phyloP scores from a whole-genome alignment of 768 basidiomycete genomes.

The Rickenella mellea region DNA sequence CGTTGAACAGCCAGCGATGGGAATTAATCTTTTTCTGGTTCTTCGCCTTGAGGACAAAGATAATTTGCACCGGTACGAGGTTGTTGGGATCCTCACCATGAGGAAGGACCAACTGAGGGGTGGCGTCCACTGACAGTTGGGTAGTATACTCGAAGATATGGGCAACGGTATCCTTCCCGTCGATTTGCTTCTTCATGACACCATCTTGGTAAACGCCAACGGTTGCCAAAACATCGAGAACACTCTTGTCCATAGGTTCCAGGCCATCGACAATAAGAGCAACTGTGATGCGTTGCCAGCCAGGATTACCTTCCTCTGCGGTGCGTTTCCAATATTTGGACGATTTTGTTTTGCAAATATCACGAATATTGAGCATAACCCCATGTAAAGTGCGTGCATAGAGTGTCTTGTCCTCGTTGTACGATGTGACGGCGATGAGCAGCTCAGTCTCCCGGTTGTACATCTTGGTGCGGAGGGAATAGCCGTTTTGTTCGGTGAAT shows the following conservation, averaged over 20 bases:
- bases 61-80: conserved; percentile 86
- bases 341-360: conserved; percentile 94
- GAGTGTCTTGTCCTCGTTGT: conserved; percentile 89
- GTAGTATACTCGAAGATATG: conserved; percentile 99
- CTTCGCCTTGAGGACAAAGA: conserved; percentile 85
- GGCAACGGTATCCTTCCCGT: conserved; percentile 82
- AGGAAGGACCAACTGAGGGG: conserved; percentile 85
- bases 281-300: conserved; percentile 88
- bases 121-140: conserved; percentile 85
- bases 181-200: conserved; percentile 87
- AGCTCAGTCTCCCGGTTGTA: conserved; percentile 90
- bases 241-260: conserved; percentile 92
- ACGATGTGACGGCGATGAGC: conserved; percentile 89
- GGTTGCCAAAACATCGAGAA: conserved; percentile 81
- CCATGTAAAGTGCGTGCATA: conserved; percentile 88
- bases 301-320: conserved; percentile 76
- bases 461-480: conserved; percentile 72
- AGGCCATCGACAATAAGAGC: conserved; percentile 89
- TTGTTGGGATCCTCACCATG: conserved; percentile 87
- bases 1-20: conserved; percentile 94
- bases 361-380: conserved; percentile 95
- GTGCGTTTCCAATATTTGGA: conserved; percentile 84
- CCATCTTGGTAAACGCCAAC: conserved; percentile 92
- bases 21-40: conserved; percentile 96
- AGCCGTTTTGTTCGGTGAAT: conserved; percentile 71